These are phyloP conservation scores for Coniella lustricola DNA, from an alignment of 2,329 filamentous ascomycete species.

Conservation along the genomic window DNA sequence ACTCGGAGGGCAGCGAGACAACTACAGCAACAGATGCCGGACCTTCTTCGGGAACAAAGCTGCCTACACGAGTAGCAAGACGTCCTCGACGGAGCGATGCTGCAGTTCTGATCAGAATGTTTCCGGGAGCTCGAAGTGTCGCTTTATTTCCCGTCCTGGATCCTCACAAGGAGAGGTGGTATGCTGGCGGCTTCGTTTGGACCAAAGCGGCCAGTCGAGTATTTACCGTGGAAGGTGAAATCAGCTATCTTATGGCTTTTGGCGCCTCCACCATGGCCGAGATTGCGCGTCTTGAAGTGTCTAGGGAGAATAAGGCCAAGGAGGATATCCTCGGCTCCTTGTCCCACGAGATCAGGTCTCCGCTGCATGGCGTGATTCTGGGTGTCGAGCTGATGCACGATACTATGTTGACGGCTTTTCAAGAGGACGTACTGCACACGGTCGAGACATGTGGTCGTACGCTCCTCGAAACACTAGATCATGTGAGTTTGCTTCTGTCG, in stretches of 20 bases:
- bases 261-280: conserved; percentile 50
- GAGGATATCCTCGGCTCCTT: conserved; percentile 50
- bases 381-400: conserved; percentile 41
- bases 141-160: conserved; percentile 44
- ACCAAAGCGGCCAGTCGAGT: background rate
- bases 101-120: conserved; percentile 13
- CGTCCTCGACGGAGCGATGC: background rate
- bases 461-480: conserved; percentile 42
- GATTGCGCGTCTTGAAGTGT: conserved; percentile 36
- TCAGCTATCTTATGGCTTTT: conserved; percentile 39
- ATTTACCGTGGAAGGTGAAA: conserved; percentile 29
- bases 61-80: background rate
- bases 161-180: conserved; percentile 19
- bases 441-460: conserved; percentile 43
- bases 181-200: conserved; percentile 14
- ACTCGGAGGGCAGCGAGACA: background rate
- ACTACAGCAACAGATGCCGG: background rate
- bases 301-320: conserved; percentile 26
- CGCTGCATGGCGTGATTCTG: conserved; percentile 50
- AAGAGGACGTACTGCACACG: conserved; percentile 37
- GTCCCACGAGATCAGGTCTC: conserved; percentile 49
- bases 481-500: conserved; percentile 18
- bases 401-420: conserved; percentile 29
- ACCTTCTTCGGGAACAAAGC: background rate
- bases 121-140: conserved; percentile 38